phyloP scores from a whole-genome alignment of 371 early-diverging fungal genomes.

The Haplosporangium sp. region DNA sequence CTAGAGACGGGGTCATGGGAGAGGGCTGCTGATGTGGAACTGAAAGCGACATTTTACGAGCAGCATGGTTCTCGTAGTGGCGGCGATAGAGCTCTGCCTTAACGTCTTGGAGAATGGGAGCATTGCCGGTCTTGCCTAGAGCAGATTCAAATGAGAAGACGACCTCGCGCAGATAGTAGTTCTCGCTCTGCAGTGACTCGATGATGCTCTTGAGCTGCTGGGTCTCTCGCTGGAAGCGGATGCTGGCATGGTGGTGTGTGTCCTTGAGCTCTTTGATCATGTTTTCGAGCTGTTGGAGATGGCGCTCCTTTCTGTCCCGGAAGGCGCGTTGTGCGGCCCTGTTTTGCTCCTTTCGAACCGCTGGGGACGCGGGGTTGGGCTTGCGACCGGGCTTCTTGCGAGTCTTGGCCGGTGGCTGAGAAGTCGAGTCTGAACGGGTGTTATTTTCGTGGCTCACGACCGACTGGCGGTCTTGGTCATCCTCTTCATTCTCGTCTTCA shows the following conservation, averaged over 20 bases:
- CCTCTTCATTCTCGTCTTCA: constrained; percentile 17
- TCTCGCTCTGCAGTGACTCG: constrained; percentile 68
- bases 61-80: constrained; percentile 37
- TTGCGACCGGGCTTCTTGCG: constrained; percentile 86
- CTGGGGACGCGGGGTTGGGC: constrained; percentile 72
- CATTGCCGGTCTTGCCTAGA: constrained; percentile 37
- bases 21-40: constrained; percentile 20
- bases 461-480: constrained; percentile 25
- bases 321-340: constrained; percentile 85
- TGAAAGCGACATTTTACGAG: constrained; percentile 35
- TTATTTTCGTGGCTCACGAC: constrained; percentile 14
- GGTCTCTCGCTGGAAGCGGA: constrained; percentile 62
- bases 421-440: constrained; percentile 21
- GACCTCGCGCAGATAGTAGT: constrained; percentile 64
- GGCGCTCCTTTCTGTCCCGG: constrained; percentile 79
- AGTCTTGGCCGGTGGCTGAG: constrained; percentile 39
- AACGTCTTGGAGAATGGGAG: constrained; percentile 35
- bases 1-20: constrained; percentile 18
- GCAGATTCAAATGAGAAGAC: constrained; percentile 63
- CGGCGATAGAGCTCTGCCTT: constrained; percentile 44
- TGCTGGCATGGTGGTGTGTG: constrained; percentile 53
- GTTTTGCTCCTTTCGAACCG: constrained; percentile 81
- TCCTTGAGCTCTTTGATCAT: constrained; percentile 71
- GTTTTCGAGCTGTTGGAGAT: constrained; percentile 71
- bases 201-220: constrained; percentile 59